Evolutionary conservation across 148 eudicot species (phyloP).

Genomic region (Dysphania ambrosioides): DNA sequence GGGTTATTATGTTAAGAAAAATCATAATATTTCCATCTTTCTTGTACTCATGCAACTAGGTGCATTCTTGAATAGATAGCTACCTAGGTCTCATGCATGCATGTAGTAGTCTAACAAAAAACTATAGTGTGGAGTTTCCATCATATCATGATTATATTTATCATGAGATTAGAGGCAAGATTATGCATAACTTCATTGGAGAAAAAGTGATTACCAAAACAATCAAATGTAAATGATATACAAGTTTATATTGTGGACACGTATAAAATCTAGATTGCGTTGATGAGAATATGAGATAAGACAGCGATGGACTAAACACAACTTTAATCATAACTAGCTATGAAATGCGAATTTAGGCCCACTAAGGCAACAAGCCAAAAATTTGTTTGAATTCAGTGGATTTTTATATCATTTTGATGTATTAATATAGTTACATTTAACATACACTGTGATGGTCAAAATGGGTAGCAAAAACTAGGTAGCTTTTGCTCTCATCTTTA

Average conservation of each 20-base stretch:
- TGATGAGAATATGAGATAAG: constrained; percentile 30
- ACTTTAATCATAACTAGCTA: constrained; percentile 31
- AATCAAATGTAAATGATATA: constrained; percentile 24
- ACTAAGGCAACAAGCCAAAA: constrained; percentile 19
- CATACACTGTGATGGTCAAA: constrained; percentile 32
- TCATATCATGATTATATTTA: not conserved
- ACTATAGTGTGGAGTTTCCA: not conserved
- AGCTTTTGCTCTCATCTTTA: constrained; percentile 30
- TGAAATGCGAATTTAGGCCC: constrained; percentile 28
- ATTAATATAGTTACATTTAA: not conserved
- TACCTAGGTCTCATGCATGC: too few relatives aligned
- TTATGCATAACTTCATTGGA: not conserved
- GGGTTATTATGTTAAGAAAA: too few relatives aligned
- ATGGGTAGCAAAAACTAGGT: constrained; percentile 34
- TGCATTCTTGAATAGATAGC: too few relatives aligned
- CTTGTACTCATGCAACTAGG: too few relatives aligned
- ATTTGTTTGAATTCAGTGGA: not conserved
- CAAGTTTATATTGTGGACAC: constrained; percentile 16
- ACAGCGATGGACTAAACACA: constrained; percentile 24
- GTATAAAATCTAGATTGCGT: constrained; percentile 3
- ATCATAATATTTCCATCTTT: too few relatives aligned
- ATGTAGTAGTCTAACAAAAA: too few relatives aligned
- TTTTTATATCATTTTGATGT: not conserved
- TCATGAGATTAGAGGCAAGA: not conserved
- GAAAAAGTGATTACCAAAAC: not conserved